Percentiles rank a stretch among this genome's conserved stretches.
phyloP scores from a whole-genome alignment of 169 alveolate genomes.

The Neospora caninum region DNA sequence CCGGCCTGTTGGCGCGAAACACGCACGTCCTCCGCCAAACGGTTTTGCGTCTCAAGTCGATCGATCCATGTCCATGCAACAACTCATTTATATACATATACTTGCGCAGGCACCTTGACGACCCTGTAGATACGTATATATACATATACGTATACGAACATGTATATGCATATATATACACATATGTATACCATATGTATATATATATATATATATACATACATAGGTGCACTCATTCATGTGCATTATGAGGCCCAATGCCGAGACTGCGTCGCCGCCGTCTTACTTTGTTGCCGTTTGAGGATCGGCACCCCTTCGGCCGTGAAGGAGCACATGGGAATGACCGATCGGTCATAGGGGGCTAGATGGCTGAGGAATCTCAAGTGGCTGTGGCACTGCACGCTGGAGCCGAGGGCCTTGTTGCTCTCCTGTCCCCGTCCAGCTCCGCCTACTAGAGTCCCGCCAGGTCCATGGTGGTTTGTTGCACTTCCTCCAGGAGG shows the following conservation, averaged over 20 bases:
- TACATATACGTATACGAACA: neutral
- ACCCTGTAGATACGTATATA: neutral
- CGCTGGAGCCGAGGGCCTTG: neutral
- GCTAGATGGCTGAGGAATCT: constrained; percentile 36
- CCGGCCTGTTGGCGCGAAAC: neutral
- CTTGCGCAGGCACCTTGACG: neutral
- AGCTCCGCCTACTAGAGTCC: no score
- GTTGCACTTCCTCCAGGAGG: no score
- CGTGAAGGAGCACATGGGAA: constrained; percentile 23
- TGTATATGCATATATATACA: neutral
- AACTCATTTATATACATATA: neutral
- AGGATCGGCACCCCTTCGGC: neutral
- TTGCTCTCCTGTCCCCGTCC: neutral
- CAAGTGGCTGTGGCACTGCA: constrained; percentile 17
- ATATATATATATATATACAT: neutral
- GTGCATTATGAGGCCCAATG: neutral
- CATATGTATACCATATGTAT: neutral
- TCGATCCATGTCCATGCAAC: neutral
- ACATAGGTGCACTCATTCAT: neutral
- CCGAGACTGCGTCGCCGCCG: neutral
- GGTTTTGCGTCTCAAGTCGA: neutral
- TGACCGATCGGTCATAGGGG: constrained; percentile 31
- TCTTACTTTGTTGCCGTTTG: neutral
- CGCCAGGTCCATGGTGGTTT: neutral
- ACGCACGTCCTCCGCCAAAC: no score